These are phyloP conservation scores for Capsicum chinense DNA, from an alignment of 257 asterid species.

Conservation along the genomic window DNA sequence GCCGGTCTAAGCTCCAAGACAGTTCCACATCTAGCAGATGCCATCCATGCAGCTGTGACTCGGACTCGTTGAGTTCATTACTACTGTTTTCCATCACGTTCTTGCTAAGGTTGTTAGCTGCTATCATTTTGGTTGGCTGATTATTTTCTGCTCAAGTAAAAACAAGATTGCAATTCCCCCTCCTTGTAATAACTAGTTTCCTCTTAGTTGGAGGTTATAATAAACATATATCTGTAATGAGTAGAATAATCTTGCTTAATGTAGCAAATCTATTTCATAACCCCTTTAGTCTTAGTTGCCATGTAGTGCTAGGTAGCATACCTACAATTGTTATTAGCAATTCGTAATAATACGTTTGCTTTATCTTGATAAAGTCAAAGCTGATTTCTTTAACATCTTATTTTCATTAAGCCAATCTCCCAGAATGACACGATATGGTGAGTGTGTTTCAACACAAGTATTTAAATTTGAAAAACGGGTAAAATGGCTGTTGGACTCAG, in stretches of 20 bases:
- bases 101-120: constrained; percentile 6
- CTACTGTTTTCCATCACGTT: neutral
- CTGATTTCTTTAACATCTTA: neutral
- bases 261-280: neutral
- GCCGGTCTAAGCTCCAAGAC: constrained; percentile 94
- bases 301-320: neutral
- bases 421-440: neutral
- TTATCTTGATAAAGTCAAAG: neutral
- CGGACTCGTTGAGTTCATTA: constrained; percentile 39
- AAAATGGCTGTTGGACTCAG: too few relatives aligned
- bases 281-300: neutral
- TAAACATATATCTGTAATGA: neutral
- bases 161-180: neutral
- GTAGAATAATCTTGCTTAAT: neutral
- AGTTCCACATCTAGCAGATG: constrained; percentile 94
- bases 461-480: neutral
- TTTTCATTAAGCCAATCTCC: neutral
- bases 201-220: neutral
- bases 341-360: neutral
- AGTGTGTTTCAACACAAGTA: neutral
- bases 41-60: constrained; percentile 92
- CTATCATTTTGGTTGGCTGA: neutral
- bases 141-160: neutral
- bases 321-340: neutral
- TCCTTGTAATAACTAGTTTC: neutral